Evolutionary conservation across 495 filamentous ascomycete species (phyloP).

Genomic region (Penicillium flavigenum): DNA sequence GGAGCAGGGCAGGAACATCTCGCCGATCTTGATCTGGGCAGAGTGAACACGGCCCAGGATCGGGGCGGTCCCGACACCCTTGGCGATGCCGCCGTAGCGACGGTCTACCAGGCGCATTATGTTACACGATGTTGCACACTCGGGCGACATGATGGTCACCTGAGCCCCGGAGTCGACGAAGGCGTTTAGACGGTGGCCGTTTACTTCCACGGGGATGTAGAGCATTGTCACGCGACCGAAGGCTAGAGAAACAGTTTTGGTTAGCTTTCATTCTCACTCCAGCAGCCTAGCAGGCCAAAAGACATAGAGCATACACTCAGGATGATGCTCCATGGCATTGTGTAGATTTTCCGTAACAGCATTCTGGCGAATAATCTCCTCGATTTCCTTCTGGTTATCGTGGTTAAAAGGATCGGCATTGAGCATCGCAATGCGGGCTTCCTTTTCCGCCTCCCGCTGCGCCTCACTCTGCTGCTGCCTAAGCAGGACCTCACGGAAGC

Average conservation of each 20-base stretch:
- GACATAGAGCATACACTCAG: constrained; percentile 67
- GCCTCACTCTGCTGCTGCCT: constrained; percentile 65
- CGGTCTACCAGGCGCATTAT: constrained; percentile 97
- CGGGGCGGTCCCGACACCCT: constrained; percentile 88
- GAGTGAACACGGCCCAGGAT: constrained; percentile 95
- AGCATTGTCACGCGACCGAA: constrained; percentile 94
- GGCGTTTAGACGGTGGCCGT: constrained; percentile 86
- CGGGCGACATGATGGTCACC: constrained; percentile 97
- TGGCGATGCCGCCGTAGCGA: constrained; percentile 85
- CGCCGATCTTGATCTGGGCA: constrained; percentile 89
- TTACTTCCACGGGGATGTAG: constrained; percentile 95
- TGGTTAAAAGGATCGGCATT: constrained; percentile 91
- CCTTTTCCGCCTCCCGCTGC: constrained; percentile 68
- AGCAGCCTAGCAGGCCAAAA: background rate
- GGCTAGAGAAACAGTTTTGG: constrained; percentile 50
- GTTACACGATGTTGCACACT: constrained; percentile 84
- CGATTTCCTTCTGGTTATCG: constrained; percentile 88
- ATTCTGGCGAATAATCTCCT: constrained; percentile 94
- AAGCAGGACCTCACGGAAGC: constrained; percentile 68
- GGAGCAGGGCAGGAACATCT: constrained; percentile 81
- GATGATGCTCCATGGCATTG: constrained; percentile 92
- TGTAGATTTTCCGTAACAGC: constrained; percentile 91
- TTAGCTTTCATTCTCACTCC: constrained; percentile 15
- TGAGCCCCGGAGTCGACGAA: constrained; percentile 98
- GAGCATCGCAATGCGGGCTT: constrained; percentile 73